These are phyloP conservation scores for Primulina huaijiensis DNA, from an alignment of 257 asterid genomes.

Conservation along the genomic window DNA sequence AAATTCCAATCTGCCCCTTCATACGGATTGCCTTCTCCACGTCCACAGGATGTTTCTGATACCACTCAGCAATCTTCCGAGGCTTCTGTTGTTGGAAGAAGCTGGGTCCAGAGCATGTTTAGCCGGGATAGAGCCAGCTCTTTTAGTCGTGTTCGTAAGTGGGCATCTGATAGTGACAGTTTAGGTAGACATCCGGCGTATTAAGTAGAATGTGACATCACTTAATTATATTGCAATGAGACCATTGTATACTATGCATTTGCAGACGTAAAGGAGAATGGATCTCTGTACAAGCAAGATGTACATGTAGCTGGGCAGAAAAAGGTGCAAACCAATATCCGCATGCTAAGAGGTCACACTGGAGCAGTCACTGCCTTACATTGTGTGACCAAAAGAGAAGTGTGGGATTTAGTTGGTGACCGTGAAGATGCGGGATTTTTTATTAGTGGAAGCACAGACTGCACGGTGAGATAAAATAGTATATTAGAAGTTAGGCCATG, in stretches of 20 bases:
- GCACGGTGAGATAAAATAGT: slow-evolving; percentile 53
- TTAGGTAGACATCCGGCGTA: slow-evolving; percentile 29
- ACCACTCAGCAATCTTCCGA: slow-evolving; percentile 71
- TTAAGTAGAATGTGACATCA: slow-evolving; percentile 14
- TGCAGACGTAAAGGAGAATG: slow-evolving; percentile 59
- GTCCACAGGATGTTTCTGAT: slow-evolving; percentile 64
- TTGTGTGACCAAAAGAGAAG: slow-evolving; percentile 93
- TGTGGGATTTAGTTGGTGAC: slow-evolving; percentile 93
- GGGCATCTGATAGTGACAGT: slow-evolving; percentile 61
- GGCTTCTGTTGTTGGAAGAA: slow-evolving; percentile 87
- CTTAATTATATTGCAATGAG: slow-evolving; percentile 9
- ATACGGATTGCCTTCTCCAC: slow-evolving; percentile 82
- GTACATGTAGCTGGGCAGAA: slow-evolving; percentile 70
- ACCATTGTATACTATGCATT: slow-evolving; percentile 15
- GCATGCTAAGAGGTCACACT: slow-evolving; percentile 83
- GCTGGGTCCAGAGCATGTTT: slow-evolving; percentile 99
- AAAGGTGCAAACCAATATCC: slow-evolving; percentile 75
- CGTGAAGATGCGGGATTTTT: slow-evolving; percentile 96
- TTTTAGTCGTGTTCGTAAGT: slow-evolving; percentile 61
- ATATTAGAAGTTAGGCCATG: slow-evolving; percentile 11
- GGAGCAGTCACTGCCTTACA: slow-evolving; percentile 91
- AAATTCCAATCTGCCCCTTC: slow-evolving; percentile 62
- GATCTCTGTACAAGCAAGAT: slow-evolving; percentile 62
- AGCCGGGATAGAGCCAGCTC: slow-evolving; percentile 83
- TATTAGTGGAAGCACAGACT: slow-evolving; percentile 95